Base-by-base conservation (phyloP, 2,329 filamentous ascomycete species). In the Mycosphaerelloides madeirae region DNA sequence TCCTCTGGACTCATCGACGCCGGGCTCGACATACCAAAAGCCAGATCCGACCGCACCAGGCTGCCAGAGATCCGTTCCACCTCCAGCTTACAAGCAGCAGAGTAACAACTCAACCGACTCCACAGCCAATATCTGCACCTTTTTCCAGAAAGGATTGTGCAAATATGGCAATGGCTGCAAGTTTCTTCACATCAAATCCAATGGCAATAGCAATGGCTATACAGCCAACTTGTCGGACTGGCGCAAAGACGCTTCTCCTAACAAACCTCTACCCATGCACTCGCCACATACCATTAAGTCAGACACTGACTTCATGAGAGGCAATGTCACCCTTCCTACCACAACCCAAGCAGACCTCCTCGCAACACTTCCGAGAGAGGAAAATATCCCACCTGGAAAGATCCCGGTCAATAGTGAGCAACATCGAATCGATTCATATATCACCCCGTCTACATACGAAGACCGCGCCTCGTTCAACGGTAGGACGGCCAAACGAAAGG, bases 361-460 rank as follows among this genome's bases (percentile, higher is more conserved):
- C 28, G 31, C 11, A 5, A 11, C 31, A 8, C 16, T 40, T 3
- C 60, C 60, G 43, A 38, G 48, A 32, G 42, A 57, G 48, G 42
- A 52, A 54, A 42, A 43, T 19, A 37, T 59, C 38, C 32, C 39
- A 41, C 56, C 41, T 45, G 60, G 51, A 28, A 43, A 48, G 47
- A 71, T 78, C 4, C 65, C 74, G 1, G 50, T 77, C 34, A 78
- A 78, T 58, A 69, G 65, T 36, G 53, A 66, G 9, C 64, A 63
- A 2, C 65, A 76, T 12, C 73, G 76, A 4, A 57, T 79, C 12
- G 76, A 79, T 52, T 50, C 61, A 0, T 68, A 68, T 52, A 60
- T 68, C 25, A 60, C 64, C 7, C 51, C 59, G 1, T 69, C 71
- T 0, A 54, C 65, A 0, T 28, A 50, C 12, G 62, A 68, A 13